Conservation (phyloP, 164 flowering plant genomes). For the Tinospora cordifolia region DNA sequence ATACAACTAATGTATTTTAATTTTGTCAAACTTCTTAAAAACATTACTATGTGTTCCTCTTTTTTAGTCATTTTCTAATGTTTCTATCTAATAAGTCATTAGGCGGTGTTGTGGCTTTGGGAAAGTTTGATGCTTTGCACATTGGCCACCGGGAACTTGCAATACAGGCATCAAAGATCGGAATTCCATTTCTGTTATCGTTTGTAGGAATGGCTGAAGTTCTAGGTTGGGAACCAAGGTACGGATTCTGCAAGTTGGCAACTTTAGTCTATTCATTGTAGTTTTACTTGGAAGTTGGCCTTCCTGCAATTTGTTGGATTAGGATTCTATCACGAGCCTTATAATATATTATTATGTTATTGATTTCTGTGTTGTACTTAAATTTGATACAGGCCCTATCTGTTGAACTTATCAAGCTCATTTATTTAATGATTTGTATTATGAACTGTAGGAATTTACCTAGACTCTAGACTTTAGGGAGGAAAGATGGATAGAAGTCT, state of each 20-base stretch:
- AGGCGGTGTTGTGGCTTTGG: conserved; percentile 95
- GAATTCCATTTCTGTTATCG: conserved; percentile 75
- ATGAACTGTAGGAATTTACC: too few relatives aligned
- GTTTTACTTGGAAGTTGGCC: not conserved
- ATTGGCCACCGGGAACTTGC: conserved; percentile 96
- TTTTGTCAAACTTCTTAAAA: not conserved
- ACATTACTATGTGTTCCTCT: not conserved
- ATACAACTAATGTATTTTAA: too few relatives aligned
- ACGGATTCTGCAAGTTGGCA: conserved; percentile 8
- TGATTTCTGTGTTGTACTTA: not conserved
- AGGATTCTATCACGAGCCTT: not conserved
- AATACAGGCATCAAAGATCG: conserved; percentile 79
- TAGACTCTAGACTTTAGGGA: too few relatives aligned
- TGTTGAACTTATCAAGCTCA: too few relatives aligned
- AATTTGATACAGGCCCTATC: not conserved
- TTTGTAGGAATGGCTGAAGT: conserved; percentile 96
- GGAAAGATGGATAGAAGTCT: too few relatives aligned
- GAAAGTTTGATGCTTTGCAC: conserved; percentile 99
- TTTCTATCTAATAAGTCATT: conserved; percentile 7
- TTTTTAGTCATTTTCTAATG: not conserved
- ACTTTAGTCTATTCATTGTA: not conserved
- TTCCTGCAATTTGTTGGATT: not conserved
- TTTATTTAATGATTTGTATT: too few relatives aligned
- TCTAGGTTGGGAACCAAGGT: conserved; percentile 96
- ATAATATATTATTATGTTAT: not conserved